Evolutionary conservation across 129 eudicot species (phyloP).

Genomic region (Erigeron canadensis): DNA sequence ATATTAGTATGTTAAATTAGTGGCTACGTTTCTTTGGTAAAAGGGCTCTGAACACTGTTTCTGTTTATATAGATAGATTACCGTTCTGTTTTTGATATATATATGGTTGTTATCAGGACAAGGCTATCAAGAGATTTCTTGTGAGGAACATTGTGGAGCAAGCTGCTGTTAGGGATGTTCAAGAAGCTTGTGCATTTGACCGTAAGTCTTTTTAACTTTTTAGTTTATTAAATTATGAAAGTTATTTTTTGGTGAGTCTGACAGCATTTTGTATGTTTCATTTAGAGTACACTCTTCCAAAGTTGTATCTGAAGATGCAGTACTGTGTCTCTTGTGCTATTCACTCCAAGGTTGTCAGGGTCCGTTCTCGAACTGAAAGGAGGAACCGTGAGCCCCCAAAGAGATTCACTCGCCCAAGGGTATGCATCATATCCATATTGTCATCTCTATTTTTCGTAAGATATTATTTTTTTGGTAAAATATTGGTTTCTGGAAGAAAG

Average conservation of each 20-base stretch:
- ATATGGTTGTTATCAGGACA: conserved; percentile 43
- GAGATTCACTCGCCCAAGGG: conserved; percentile 77
- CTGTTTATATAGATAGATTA: background rate
- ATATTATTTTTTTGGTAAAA: background rate
- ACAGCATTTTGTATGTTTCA: background rate
- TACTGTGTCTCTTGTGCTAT: conserved; percentile 86
- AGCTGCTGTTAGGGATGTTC: conserved; percentile 86
- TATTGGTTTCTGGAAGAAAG: background rate
- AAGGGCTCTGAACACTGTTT: background rate
- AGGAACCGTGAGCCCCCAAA: conserved; percentile 89
- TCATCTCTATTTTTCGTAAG: background rate
- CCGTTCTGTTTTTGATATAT: background rate
- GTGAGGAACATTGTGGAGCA: conserved; percentile 92
- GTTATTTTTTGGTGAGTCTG: background rate
- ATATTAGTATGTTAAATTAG: too few species aligned
- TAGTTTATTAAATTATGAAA: background rate
- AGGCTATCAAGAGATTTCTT: conserved; percentile 81
- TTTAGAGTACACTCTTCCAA: conserved; percentile 70
- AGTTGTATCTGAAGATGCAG: conserved; percentile 71
- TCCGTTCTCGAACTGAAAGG: conserved; percentile 61
- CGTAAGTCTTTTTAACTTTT: conserved; percentile 36
- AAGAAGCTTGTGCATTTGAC: conserved; percentile 79
- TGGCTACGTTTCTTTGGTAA: too few species aligned
- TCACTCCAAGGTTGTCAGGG: conserved; percentile 84
- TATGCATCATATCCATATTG: conserved; percentile 14